Evolutionary conservation across 345 rosid genomes (phyloP).

Genomic region (Gossypium bickii): DNA sequence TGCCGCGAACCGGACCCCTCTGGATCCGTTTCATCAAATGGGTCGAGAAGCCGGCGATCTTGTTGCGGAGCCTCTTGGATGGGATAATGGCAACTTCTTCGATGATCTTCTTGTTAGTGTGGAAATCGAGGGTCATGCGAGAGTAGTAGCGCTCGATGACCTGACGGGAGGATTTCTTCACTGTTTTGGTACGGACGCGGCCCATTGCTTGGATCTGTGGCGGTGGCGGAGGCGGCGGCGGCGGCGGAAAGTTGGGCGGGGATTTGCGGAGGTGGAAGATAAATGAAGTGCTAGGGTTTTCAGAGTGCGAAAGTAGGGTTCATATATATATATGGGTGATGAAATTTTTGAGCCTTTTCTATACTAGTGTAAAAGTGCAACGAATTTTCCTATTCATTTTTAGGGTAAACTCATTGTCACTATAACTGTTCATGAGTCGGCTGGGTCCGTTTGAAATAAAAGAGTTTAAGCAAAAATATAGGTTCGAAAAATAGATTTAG

Average conservation of each 20-base stretch:
- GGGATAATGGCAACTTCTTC: slow-evolving; percentile 5
- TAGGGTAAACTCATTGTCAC: too few relatives aligned
- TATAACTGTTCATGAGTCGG: too few relatives aligned
- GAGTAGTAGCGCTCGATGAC: slow-evolving; percentile 6
- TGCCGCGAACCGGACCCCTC: slow-evolving; percentile 38
- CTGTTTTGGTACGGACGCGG: slow-evolving; percentile 18
- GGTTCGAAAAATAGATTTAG: too few relatives aligned
- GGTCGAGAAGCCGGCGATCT: slow-evolving; percentile 8
- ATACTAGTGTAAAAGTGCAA: neutral
- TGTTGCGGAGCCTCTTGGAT: slow-evolving; percentile 7
- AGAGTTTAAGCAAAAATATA: too few relatives aligned
- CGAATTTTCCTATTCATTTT: too few relatives aligned
- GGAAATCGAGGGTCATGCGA: slow-evolving; percentile 32
- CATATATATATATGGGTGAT: neutral
- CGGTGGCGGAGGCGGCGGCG: neutral
- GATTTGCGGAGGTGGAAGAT: neutral
- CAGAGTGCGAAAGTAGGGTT: neutral
- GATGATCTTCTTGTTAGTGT: slow-evolving; percentile 57
- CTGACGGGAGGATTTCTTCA: slow-evolving; percentile 9
- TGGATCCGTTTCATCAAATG: slow-evolving; percentile 48
- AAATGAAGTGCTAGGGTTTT: neutral
- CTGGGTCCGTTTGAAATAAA: too few relatives aligned
- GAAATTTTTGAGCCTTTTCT: neutral
- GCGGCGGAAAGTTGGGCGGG: neutral
- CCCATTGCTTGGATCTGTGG: slow-evolving; percentile 40